Evolutionary conservation across 1,139 yeast genomes (phyloP), one percentile per base, ranked within the genome.

Genomic region (Blastobotrys proliferans): DNA sequence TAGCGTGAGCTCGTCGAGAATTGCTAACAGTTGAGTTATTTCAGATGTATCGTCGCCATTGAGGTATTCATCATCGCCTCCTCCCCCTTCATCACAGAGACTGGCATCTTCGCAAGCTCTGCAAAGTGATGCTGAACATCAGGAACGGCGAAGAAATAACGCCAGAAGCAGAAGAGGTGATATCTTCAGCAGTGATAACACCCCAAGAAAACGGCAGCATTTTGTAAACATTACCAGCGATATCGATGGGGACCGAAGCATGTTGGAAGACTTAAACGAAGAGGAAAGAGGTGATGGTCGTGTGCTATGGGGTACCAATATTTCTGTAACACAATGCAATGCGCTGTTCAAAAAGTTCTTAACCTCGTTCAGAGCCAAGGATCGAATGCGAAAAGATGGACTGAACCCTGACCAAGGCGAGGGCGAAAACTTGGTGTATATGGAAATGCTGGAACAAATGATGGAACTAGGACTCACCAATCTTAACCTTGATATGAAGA

Each of bases 251-350:
- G 37, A 35, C 21, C 35, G 35, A 17, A 41, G 44, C 17, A 18
- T 31, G 24, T 9, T 21, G 3, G 18, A 27, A 22, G 38, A 20
- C 21, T 29, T 26, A 25, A 31, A 58, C 18, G 56, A 48, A 17
- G 70, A 68, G 40, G 66, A 69, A 14, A 80, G 76, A 47, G 94
- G 82, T 52, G 94, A 95, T 1, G 78, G 81, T 26, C 77, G 95
- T 58, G 95, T 92, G 45, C 90, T 92, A 57, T 92, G 99, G 99
- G 99, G 99, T 63, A 92, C 99, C 1, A 90, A 92, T 60, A 96
- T 92, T 24, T 83, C 94, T 33, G 88, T 94, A 56, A 85, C 81
- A 56, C 96, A 92, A 58, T 82, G 92, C 56, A 77, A 86, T 41
- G 81, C 79, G 52, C 73, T 76, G 41, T 92, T 92, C 67, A 74